Evolutionary conservation across 2,329 filamentous ascomycete genomes (phyloP).

Genomic region (Gaeumannomyces tritici): DNA sequence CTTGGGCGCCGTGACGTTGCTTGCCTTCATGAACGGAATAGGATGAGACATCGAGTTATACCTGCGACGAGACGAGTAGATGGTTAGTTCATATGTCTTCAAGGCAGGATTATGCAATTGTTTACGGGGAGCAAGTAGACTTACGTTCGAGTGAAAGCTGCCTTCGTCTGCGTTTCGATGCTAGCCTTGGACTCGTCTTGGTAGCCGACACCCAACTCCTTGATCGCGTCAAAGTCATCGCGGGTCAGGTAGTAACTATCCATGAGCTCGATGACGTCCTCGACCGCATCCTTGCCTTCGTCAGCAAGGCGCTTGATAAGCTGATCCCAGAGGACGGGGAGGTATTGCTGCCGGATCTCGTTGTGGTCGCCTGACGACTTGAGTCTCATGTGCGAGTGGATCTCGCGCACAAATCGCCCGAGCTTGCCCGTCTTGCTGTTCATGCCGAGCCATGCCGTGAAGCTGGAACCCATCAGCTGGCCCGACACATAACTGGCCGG

Average conservation of each 20-base stretch:
- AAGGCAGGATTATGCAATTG: too few relatives aligned
- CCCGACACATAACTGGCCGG: slow-evolving; percentile 84
- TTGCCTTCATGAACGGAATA: slow-evolving; percentile 92
- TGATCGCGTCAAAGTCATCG: slow-evolving; percentile 88
- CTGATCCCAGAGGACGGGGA: slow-evolving; percentile 79
- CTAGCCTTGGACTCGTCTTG: slow-evolving; percentile 68
- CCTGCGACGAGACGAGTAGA: slow-evolving; percentile 29
- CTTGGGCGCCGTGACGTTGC: slow-evolving; percentile 63
- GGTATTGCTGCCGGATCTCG: slow-evolving; percentile 88
- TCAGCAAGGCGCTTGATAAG: slow-evolving; percentile 63
- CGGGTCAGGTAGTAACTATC: slow-evolving; percentile 92
- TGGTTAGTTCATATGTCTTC: not conserved
- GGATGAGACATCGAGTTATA: slow-evolving; percentile 85
- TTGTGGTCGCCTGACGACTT: slow-evolving; percentile 83
- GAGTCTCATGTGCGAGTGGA: slow-evolving; percentile 94
- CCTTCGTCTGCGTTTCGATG: slow-evolving; percentile 78
- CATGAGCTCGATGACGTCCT: slow-evolving; percentile 86
- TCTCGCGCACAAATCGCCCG: slow-evolving; percentile 76
- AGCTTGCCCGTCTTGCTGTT: slow-evolving; percentile 81
- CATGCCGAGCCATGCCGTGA: slow-evolving; percentile 90
- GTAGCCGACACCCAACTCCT: slow-evolving; percentile 81
- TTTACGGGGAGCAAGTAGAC: slow-evolving; percentile 23
- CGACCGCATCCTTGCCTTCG: slow-evolving; percentile 74
- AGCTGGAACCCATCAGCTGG: slow-evolving; percentile 62
- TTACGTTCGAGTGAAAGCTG: slow-evolving; percentile 80